Percentiles rank a stretch among this genome's conserved stretches.
Evolutionary conservation across 257 asterid genomes (phyloP).

Genomic region (Solanum pennellii): DNA sequence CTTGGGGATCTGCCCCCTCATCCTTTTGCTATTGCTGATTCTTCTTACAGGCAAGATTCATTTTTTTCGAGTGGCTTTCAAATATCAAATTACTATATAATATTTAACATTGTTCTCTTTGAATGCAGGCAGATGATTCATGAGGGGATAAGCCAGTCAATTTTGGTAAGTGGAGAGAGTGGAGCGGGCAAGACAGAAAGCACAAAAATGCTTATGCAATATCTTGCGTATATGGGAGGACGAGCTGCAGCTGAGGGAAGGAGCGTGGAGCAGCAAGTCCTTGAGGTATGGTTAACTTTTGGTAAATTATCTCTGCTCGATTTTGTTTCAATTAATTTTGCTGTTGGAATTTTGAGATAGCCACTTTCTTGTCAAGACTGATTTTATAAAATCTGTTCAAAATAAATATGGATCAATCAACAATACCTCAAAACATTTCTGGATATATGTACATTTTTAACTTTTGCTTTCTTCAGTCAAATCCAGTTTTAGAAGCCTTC

Average conservation of each 20-base stretch:
- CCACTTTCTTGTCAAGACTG: neutral
- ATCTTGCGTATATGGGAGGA: constrained; percentile 92
- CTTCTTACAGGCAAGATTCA: constrained; percentile 63
- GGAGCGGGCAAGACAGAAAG: constrained; percentile 98
- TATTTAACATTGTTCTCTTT: neutral
- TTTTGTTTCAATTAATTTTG: neutral
- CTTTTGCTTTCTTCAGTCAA: constrained; percentile 46
- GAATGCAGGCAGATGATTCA: constrained; percentile 67
- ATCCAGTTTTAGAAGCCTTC: constrained; percentile 91
- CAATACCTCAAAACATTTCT: neutral
- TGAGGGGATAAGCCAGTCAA: constrained; percentile 66
- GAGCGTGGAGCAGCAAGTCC: constrained; percentile 83
- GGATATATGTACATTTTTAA: neutral
- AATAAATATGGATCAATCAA: neutral
- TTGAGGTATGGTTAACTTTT: constrained; percentile 49
- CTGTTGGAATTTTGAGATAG: neutral
- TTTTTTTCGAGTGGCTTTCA: neutral
- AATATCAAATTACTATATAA: neutral
- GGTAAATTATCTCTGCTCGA: neutral
- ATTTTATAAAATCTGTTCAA: neutral
- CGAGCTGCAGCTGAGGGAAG: constrained; percentile 49
- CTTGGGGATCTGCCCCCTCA: constrained; percentile 82
- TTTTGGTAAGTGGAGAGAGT: constrained; percentile 95
- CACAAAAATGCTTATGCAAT: constrained; percentile 77
- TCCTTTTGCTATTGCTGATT: constrained; percentile 87